Evolutionary conservation across 1,284 basidiomycete species (phyloP).

Genomic region (Polyporus tsugae): DNA sequence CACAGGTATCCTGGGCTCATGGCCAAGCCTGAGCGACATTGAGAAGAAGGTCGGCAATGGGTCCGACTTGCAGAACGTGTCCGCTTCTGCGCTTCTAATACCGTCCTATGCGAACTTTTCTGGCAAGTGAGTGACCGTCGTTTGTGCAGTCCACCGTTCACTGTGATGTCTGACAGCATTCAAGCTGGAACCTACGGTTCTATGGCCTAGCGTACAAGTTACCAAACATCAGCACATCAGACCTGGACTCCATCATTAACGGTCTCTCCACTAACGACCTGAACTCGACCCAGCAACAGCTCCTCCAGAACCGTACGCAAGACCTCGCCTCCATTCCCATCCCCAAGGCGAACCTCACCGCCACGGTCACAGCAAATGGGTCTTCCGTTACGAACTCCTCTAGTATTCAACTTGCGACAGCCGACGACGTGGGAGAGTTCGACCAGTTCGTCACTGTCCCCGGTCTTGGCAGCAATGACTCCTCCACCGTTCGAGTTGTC

Average conservation of each 20-base stretch:
- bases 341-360: slow-evolving; percentile 36
- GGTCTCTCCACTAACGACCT: slow-evolving; percentile 37
- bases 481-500: slow-evolving; percentile 18
- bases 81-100: slow-evolving; percentile 36
- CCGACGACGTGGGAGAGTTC: slow-evolving; percentile 39
- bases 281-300: slow-evolving; percentile 33
- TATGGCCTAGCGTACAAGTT: slow-evolving; percentile 40
- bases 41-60: slow-evolving; percentile 36
- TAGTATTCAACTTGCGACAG: slow-evolving; percentile 33
- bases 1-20: slow-evolving; percentile 35
- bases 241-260: slow-evolving; percentile 37
- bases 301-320: slow-evolving; percentile 38
- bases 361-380: slow-evolving; percentile 33
- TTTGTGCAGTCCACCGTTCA: too few relatives aligned
- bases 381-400: slow-evolving; percentile 33
- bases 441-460: slow-evolving; percentile 37
- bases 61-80: slow-evolving; percentile 34
- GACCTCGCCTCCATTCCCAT: slow-evolving; percentile 39
- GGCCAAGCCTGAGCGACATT: slow-evolving; percentile 39
- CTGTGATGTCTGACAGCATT: background rate
- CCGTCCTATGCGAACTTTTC: slow-evolving; percentile 39
- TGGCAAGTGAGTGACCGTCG: slow-evolving; percentile 26
- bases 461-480: slow-evolving; percentile 29
- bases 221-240: slow-evolving; percentile 36
- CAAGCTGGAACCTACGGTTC: slow-evolving; percentile 40